Evolutionary conservation across 331 rosid species (phyloP).

Genomic region (Malus hybrid): DNA sequence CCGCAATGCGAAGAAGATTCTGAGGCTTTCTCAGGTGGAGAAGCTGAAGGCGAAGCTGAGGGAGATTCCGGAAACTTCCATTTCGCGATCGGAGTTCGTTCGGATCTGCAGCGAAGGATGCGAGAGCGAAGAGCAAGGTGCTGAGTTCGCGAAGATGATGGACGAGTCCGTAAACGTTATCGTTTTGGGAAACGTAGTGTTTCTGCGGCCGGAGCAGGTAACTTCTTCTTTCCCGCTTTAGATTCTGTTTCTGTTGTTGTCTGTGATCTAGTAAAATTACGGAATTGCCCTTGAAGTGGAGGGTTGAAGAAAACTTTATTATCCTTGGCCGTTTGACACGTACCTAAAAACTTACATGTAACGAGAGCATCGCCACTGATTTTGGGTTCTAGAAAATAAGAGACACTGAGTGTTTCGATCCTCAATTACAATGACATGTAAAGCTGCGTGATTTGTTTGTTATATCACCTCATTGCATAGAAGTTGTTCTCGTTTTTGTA

Average conservation of each 20-base stretch:
- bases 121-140: conserved; percentile 46
- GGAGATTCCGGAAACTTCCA: conserved; percentile 32
- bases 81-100: conserved; percentile 45
- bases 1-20: conserved; percentile 57
- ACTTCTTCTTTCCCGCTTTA: not conserved
- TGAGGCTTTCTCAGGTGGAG: conserved; percentile 49
- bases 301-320: not conserved
- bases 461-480: not conserved
- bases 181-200: conserved; percentile 66
- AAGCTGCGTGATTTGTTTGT: too few species aligned
- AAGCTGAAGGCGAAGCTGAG: conserved; percentile 55
- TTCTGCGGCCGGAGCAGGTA: conserved; percentile 89
- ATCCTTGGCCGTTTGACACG: not conserved
- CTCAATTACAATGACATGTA: too few species aligned
- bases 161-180: conserved; percentile 77
- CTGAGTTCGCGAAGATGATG: conserved; percentile 53
- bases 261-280: not conserved
- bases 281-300: not conserved
- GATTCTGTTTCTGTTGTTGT: not conserved
- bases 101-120: conserved; percentile 52
- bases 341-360: too few species aligned
- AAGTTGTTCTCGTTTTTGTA: not conserved
- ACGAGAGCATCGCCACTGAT: fast-evolving
- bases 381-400: too few species aligned
- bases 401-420: too few species aligned